Conservation (phyloP, 768 basidiomycete species). For the Suillus bovinus region DNA sequence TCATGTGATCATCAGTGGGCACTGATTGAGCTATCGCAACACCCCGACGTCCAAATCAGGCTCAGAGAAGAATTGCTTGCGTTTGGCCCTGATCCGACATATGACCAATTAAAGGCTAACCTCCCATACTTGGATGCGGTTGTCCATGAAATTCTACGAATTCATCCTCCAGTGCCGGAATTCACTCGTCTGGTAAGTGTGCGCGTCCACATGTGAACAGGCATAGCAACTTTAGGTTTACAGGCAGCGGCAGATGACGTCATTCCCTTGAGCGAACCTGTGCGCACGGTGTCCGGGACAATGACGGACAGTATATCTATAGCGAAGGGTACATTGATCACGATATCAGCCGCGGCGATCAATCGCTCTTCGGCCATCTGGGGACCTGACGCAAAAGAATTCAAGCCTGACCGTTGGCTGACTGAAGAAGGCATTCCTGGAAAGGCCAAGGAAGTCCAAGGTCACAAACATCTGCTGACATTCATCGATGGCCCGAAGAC, state of each 20-base stretch:
- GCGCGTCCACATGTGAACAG: background rate
- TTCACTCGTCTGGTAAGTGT: background rate
- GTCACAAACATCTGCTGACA: background rate
- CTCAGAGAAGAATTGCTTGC: background rate
- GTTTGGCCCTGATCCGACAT: background rate
- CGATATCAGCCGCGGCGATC: background rate
- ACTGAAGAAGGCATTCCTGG: background rate
- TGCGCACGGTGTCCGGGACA: background rate
- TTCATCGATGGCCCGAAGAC: background rate
- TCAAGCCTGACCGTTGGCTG: background rate
- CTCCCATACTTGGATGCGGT: background rate
- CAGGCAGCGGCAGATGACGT: background rate
- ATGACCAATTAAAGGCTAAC: background rate
- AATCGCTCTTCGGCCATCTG: background rate
- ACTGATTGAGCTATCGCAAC: background rate
- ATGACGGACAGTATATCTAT: background rate
- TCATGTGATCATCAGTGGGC: background rate
- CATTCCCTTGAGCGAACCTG: background rate
- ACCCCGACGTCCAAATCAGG: background rate
- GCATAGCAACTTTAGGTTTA: background rate
- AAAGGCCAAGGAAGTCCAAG: background rate
- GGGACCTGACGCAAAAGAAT: background rate
- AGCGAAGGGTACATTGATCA: background rate
- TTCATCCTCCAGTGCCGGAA: background rate
- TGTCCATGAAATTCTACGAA: background rate